Evolutionary conservation across 305 asterid species (phyloP).

Genomic region (Fraxinus latifolia): DNA sequence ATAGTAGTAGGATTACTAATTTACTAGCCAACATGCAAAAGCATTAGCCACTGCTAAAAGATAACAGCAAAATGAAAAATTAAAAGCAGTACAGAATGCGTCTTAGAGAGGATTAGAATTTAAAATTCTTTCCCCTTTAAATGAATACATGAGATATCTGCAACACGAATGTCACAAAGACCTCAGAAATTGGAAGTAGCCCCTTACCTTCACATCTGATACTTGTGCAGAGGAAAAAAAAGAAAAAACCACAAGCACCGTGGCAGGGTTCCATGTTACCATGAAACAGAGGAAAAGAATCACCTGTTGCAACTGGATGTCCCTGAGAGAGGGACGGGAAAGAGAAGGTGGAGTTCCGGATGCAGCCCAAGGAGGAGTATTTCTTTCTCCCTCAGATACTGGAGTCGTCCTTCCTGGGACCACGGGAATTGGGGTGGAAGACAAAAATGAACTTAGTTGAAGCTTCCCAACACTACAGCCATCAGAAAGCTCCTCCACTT

Average conservation of each 20-base stretch:
- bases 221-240: not conserved
- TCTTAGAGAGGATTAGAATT: not conserved
- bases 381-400: constrained; percentile 56
- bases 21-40: not conserved
- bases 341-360: constrained; percentile 80
- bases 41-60: not conserved
- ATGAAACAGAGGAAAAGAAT: not conserved
- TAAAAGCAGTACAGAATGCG: not conserved
- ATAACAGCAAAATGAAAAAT: not conserved
- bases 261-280: not conserved
- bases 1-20: not conserved
- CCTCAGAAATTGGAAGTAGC: not conserved
- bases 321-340: constrained; percentile 85
- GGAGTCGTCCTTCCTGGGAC: constrained; percentile 39
- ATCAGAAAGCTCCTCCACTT: constrained; percentile 39
- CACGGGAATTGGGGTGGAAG: constrained; percentile 65
- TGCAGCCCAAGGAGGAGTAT: constrained; percentile 92
- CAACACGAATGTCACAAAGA: not conserved
- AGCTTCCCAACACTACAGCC: constrained; percentile 42
- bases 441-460: constrained; percentile 52
- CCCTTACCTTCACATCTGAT: not conserved
- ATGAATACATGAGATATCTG: not conserved
- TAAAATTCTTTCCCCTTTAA: not conserved
- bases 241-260: not conserved
- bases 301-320: constrained; percentile 94